These are phyloP conservation scores for Aspergillus ochraceus DNA, from an alignment of 2,329 filamentous ascomycete genomes.

Conservation along the genomic window DNA sequence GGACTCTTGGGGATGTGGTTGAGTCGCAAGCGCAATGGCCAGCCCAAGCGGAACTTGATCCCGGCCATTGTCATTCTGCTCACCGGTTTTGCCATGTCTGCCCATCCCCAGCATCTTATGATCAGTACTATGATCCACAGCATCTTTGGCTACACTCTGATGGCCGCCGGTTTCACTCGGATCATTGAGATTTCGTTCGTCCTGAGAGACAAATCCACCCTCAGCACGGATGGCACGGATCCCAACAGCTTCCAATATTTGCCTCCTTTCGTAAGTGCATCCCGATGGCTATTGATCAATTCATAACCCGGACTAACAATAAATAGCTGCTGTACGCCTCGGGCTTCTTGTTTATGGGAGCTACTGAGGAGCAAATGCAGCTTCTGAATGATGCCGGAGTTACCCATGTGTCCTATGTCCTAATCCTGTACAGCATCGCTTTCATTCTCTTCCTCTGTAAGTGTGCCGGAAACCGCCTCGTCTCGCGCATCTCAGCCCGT, in stretches of 20 bases:
- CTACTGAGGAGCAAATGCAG: conserved; percentile 93
- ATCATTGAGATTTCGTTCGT: conserved; percentile 93
- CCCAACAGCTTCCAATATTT: conserved; percentile 73
- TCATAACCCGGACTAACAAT: neutral
- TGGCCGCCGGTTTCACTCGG: conserved; percentile 80
- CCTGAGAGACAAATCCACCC: conserved; percentile 67
- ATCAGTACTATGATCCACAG: conserved; percentile 85
- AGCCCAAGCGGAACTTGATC: conserved; percentile 88
- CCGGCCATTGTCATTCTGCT: conserved; percentile 87
- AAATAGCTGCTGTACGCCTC: conserved; percentile 80
- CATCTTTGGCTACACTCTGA: conserved; percentile 91
- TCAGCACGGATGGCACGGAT: conserved; percentile 67
- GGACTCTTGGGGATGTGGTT: conserved; percentile 91
- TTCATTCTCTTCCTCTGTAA: conserved; percentile 86
- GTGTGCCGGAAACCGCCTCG: conserved; percentile 22
- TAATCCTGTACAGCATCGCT: conserved; percentile 86
- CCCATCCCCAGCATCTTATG: conserved; percentile 79
- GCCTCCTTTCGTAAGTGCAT: conserved; percentile 64
- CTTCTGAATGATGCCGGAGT: conserved; percentile 72
- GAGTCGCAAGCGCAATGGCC: conserved; percentile 76
- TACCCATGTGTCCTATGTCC: conserved; percentile 86
- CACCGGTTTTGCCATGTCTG: conserved; percentile 94
- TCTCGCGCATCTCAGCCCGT: neutral
- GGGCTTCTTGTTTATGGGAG: conserved; percentile 96
- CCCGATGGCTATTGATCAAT: neutral